phyloP scores from a whole-genome alignment of 2,329 filamentous ascomycete species.

The Pyrenophora tritici-repentis region DNA sequence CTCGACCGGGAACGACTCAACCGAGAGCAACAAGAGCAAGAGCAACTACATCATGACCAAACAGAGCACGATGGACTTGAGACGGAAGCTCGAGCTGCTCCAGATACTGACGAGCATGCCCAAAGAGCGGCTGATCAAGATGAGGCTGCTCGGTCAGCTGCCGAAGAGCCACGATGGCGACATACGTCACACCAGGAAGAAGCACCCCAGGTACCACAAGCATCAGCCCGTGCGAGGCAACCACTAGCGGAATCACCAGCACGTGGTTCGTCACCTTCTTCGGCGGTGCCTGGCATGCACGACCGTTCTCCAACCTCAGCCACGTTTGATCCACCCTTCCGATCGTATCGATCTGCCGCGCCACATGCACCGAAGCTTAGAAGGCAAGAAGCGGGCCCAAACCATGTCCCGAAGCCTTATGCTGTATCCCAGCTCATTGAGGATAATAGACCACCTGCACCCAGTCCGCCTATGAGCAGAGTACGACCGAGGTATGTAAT shows the following conservation, averaged over 20 bases:
- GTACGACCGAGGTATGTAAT: constrained; percentile 27
- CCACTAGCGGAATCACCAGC: constrained; percentile 18
- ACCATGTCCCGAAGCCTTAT: constrained; percentile 20
- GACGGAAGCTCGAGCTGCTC: constrained; percentile 9
- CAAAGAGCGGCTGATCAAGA: constrained; percentile 12
- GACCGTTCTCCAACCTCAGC: constrained; percentile 23
- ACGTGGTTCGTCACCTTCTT: constrained; percentile 18
- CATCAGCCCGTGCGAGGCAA: constrained; percentile 4
- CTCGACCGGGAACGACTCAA: neutral
- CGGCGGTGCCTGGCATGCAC: constrained; percentile 7
- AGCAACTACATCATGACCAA: constrained; percentile 10
- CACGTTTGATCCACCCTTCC: constrained; percentile 19
- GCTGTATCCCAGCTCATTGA: constrained; percentile 31
- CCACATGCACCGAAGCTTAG: constrained; percentile 26
- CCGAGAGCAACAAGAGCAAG: constrained; percentile 6
- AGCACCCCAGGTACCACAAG: neutral
- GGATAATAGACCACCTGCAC: constrained; percentile 42
- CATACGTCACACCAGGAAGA: constrained; percentile 1
- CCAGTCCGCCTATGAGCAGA: constrained; percentile 41
- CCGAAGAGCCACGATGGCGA: constrained; percentile 14
- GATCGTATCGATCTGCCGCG: constrained; percentile 28
- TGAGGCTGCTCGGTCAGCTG: constrained; percentile 10
- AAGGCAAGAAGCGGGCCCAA: constrained; percentile 19
- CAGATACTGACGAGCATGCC: constrained; percentile 1
- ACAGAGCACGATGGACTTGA: constrained; percentile 9